These are phyloP conservation scores for Phaeoacremonium minimum DNA, from an alignment of 2,329 filamentous ascomycete genomes.

Conservation along the genomic window DNA sequence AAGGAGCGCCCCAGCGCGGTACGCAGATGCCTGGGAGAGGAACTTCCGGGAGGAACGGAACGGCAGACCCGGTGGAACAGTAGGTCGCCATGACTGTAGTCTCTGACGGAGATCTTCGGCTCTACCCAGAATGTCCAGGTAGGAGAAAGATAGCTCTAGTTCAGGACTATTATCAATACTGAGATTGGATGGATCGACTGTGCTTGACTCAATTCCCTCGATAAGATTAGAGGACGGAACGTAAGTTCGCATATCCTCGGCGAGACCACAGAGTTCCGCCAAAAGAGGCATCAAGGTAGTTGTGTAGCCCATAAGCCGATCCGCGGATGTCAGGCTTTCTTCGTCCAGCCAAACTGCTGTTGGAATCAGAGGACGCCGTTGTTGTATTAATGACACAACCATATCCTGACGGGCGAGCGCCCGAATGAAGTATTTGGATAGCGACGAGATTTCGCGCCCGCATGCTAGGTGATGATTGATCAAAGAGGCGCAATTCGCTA, in stretches of 20 bases:
- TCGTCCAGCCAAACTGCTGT: slow-evolving; percentile 20
- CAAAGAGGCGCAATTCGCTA: slow-evolving; percentile 16
- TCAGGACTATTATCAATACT: no score
- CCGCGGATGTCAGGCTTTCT: slow-evolving; percentile 12
- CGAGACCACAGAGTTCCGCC: slow-evolving; percentile 18
- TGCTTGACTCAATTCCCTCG: no score
- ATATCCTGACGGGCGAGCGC: slow-evolving; percentile 24
- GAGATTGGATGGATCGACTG: no score
- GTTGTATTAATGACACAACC: slow-evolving; percentile 18
- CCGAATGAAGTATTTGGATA: slow-evolving; percentile 24
- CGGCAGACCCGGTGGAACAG: slow-evolving; percentile 12
- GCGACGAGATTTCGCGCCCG: slow-evolving; percentile 15
- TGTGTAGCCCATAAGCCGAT: slow-evolving; percentile 25
- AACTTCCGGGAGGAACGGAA: slow-evolving; percentile 19
- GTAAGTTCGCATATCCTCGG: slow-evolving; percentile 22
- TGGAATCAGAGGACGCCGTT: slow-evolving; percentile 16
- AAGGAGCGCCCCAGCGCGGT: slow-evolving; percentile 17
- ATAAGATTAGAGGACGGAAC: no score
- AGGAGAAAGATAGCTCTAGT: no score
- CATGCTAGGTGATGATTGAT: slow-evolving; percentile 16
- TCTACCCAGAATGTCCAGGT: slow-evolving; percentile 5
- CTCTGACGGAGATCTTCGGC: slow-evolving; percentile 13
- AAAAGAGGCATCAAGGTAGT: slow-evolving; percentile 22
- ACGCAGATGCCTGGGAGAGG: slow-evolving; percentile 20
- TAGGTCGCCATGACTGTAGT: slow-evolving; percentile 18